Percentiles rank a stretch among this genome's conserved stretches.
Conservation (phyloP, 345 rosid species). For the Dovyalis caffra region DNA sequence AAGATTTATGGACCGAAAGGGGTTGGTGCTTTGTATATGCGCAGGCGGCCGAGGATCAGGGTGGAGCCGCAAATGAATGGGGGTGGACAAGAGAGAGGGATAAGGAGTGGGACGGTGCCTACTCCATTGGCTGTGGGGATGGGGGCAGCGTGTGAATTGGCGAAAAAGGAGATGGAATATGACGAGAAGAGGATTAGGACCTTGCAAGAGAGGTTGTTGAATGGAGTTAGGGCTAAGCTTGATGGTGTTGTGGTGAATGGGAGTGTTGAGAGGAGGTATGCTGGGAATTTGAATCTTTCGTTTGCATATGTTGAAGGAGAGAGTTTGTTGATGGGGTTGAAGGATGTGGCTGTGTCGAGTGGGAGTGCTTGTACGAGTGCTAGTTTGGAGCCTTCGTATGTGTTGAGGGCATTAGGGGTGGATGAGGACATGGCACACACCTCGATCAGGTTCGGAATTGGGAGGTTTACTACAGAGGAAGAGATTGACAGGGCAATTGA, state of each 20-base stretch:
- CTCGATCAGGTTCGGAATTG: constrained; percentile 94
- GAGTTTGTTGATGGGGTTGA: constrained; percentile 95
- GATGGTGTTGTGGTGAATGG: constrained; percentile 93
- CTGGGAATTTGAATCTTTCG: constrained; percentile 82
- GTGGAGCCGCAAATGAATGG: constrained; percentile 94
- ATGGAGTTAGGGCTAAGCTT: constrained; percentile 65
- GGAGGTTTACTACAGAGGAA: constrained; percentile 85
- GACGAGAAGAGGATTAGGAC: constrained; percentile 63
- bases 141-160: constrained; percentile 88
- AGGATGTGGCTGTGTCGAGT: constrained; percentile 97
- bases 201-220: constrained; percentile 67
- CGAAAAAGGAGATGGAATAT: constrained; percentile 83
- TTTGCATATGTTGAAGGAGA: constrained; percentile 98
- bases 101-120: constrained; percentile 87
- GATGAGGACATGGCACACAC: constrained; percentile 90
- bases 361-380: constrained; percentile 99
- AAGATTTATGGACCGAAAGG: constrained; percentile 94
- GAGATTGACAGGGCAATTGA: constrained; percentile 84
- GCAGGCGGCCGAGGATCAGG: constrained; percentile 78
- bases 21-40: constrained; percentile 82
- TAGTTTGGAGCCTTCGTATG: constrained; percentile 94
- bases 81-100: constrained; percentile 99
- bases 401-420: constrained; percentile 94
- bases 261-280: constrained; percentile 70
- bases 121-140: constrained; percentile 85